phyloP scores from a whole-genome alignment of 2,329 filamentous ascomycete species.

The Colletotrichum graminicola region DNA sequence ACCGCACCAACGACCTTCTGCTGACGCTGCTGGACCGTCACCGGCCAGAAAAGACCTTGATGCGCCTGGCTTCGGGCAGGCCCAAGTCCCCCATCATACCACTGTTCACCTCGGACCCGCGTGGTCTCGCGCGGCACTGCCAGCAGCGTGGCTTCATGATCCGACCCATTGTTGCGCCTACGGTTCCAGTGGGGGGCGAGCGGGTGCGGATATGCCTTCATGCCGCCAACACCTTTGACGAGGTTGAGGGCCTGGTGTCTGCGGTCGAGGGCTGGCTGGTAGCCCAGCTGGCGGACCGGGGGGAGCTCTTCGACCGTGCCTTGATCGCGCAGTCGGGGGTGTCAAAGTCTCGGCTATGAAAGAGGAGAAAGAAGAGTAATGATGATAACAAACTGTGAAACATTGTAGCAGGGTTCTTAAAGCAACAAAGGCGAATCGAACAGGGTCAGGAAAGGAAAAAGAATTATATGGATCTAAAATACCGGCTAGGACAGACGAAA shows the following conservation, averaged over 20 bases:
- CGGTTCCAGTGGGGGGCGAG: constrained; percentile 73
- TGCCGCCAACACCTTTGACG: constrained; percentile 69
- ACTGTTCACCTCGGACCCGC: constrained; percentile 68
- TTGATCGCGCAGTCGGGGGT: background rate
- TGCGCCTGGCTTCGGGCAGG: constrained; percentile 50
- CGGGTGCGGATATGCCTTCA: constrained; percentile 77
- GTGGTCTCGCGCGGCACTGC: constrained; percentile 69
- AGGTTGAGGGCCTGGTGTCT: constrained; percentile 67
- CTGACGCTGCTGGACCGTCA: constrained; percentile 49
- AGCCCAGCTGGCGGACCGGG: constrained; percentile 2
- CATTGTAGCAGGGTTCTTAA: background rate
- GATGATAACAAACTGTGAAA: no score
- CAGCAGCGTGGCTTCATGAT: constrained; percentile 71
- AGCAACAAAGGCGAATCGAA: background rate
- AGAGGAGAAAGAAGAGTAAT: background rate
- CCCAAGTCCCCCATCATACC: constrained; percentile 75
- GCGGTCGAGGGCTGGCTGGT: constrained; percentile 62
- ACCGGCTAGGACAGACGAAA: background rate
- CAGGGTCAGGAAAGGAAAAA: no score
- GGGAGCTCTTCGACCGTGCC: background rate
- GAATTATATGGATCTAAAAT: background rate
- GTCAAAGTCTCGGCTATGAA: constrained; percentile 23
- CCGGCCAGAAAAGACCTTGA: constrained; percentile 45
- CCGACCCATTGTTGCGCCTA: constrained; percentile 76
- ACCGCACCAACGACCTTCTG: constrained; percentile 59